Evolutionary conservation across 2,329 filamentous ascomycete genomes (phyloP).

Genomic region (Stachybotrys echinatus): DNA sequence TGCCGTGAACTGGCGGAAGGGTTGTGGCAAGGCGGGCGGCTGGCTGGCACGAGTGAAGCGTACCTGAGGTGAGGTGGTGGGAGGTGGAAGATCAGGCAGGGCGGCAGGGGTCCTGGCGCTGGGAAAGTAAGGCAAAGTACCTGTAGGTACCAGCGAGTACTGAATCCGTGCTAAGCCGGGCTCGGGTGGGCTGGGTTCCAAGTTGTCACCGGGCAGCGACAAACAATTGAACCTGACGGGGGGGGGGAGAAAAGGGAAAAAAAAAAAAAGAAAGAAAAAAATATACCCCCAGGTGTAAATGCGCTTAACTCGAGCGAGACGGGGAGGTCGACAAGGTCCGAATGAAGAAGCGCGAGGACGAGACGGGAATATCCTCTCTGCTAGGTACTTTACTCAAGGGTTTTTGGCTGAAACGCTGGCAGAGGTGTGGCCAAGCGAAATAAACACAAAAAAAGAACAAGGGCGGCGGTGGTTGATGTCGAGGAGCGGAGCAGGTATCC

Average conservation of each 20-base stretch:
- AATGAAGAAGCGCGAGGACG: neutral
- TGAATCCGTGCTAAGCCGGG: too few species aligned
- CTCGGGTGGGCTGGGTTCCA: too few species aligned
- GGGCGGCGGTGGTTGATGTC: neutral
- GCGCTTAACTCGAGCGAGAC: neutral
- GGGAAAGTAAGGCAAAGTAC: neutral
- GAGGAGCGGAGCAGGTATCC: neutral
- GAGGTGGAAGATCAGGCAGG: neutral
- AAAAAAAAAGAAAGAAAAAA: too few species aligned
- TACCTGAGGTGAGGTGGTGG: neutral
- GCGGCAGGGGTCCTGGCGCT: neutral
- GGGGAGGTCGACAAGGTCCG: neutral
- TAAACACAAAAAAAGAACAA: neutral
- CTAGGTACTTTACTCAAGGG: neutral
- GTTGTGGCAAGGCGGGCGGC: neutral
- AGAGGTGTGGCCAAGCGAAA: neutral
- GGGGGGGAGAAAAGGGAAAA: too few species aligned
- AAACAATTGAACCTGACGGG: too few species aligned
- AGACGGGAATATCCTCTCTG: neutral
- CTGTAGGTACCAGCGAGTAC: neutral
- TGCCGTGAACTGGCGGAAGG: neutral
- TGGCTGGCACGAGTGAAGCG: neutral
- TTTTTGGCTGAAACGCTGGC: slow-evolving; percentile 2
- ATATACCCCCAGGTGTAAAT: too few species aligned
- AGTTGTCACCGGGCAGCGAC: too few species aligned